Conservation (phyloP, 495 filamentous ascomycete genomes). For the Clohesyomyces aquaticus region DNA sequence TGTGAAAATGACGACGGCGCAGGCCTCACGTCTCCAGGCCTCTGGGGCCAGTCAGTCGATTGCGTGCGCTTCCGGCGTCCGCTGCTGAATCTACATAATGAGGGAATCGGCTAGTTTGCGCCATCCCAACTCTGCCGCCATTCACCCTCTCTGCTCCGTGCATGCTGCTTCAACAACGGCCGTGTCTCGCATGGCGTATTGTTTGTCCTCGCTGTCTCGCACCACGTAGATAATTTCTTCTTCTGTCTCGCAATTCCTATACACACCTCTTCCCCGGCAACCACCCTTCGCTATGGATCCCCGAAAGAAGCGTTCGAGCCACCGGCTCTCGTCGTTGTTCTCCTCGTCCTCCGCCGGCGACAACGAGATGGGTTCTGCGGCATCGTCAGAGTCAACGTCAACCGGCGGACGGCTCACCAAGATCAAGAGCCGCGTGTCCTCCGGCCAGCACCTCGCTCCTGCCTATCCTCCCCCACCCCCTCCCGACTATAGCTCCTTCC, state of each 20-base stretch:
- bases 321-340: conserved; percentile 33
- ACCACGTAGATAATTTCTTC: not conserved
- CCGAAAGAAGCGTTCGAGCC: conserved; percentile 28
- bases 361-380: conserved; percentile 3
- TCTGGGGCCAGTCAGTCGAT: not conserved
- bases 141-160: not conserved
- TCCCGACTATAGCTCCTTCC: conserved; percentile 5
- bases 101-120: not conserved
- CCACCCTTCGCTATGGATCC: not conserved
- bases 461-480: conserved; percentile 23
- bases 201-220: conserved; percentile 8
- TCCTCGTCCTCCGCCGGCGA: conserved; percentile 15
- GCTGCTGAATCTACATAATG: conserved; percentile 1
- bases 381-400: conserved; percentile 24
- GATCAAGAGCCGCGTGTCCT: conserved; percentile 28
- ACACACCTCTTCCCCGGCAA: not conserved
- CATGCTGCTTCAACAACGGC: conserved; percentile 5
- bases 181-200: conserved; percentile 14
- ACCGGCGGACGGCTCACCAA: conserved; percentile 19
- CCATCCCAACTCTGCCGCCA: not conserved
- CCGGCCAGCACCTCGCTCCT: conserved; percentile 20
- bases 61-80: not conserved
- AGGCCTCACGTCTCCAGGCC: not conserved
- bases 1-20: conserved; percentile 5
- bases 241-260: not conserved